Evolutionary conservation across 2,329 filamentous ascomycete species (phyloP).

Genomic region (Alternaria atra): DNA sequence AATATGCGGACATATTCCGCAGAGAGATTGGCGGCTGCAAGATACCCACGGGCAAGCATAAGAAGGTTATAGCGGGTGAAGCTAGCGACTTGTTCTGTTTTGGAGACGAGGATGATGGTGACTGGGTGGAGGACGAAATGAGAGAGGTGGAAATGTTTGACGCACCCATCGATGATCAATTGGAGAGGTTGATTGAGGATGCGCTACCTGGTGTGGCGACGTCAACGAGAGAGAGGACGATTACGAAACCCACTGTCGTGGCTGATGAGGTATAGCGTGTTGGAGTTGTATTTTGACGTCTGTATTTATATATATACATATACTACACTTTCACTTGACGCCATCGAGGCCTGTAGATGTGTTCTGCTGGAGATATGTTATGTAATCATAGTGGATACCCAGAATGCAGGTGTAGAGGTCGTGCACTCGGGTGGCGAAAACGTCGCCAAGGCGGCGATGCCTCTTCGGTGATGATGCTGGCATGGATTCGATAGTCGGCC

Average conservation of each 20-base stretch:
- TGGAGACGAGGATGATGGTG: conserved; percentile 46
- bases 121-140: conserved; percentile 40
- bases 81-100: conserved; percentile 74
- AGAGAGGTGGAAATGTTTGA: conserved; percentile 15
- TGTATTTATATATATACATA: background rate
- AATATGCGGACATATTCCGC: conserved; percentile 69
- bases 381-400: background rate
- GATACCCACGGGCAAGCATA: conserved; percentile 46
- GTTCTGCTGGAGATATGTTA: background rate
- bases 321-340: background rate
- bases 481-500: background rate
- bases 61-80: conserved; percentile 48
- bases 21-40: conserved; percentile 73
- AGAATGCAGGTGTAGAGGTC: background rate
- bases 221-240: background rate
- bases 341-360: no score
- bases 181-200: conserved; percentile 2
- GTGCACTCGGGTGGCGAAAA: conserved; percentile 3
- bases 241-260: background rate
- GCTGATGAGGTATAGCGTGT: background rate
- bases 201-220: background rate
- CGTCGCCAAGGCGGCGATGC: conserved; percentile 3
- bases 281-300: no score
- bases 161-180: conserved; percentile 12
- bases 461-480: conserved; percentile 13